Conservation (phyloP, 2,329 filamentous ascomycete species). For the Clonostachys rhizophaga region DNA sequence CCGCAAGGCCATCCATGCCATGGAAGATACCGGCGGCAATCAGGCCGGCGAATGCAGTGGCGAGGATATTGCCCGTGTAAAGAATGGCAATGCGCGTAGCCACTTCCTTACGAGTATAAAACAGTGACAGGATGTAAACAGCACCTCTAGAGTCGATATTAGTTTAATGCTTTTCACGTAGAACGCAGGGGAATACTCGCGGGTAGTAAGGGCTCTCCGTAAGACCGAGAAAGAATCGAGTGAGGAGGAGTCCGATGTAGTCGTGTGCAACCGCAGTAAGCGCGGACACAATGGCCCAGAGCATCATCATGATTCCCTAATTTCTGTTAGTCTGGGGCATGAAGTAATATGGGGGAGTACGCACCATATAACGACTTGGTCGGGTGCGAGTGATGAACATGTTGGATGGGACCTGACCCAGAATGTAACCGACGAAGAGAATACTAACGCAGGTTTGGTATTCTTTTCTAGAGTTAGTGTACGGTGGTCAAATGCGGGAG, state of each 20-base stretch:
- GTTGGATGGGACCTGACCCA: constrained; percentile 34
- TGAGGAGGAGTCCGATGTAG: constrained; percentile 42
- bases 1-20: constrained; percentile 29
- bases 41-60: constrained; percentile 62
- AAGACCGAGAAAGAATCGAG: constrained; percentile 37
- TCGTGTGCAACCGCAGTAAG: constrained; percentile 39
- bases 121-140: constrained; percentile 38
- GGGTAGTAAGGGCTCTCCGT: constrained; percentile 48
- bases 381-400: constrained; percentile 37
- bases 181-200: no score
- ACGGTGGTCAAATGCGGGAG: not conserved
- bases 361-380: constrained; percentile 32
- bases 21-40: constrained; percentile 56
- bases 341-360: not conserved
- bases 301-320: constrained; percentile 33
- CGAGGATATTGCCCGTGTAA: constrained; percentile 58
- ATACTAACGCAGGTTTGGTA: constrained; percentile 22
- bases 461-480: constrained; percentile 6
- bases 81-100: constrained; percentile 56
- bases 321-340: not conserved
- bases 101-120: constrained; percentile 62
- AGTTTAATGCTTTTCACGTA: no score
- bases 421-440: constrained; percentile 37
- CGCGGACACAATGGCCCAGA: constrained; percentile 41
- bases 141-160: constrained; percentile 19